Percentiles rank a stretch among this genome's conserved stretches.
Evolutionary conservation across 805 yeast genomes (phyloP).

Genomic region (Kazachstania viticola): DNA sequence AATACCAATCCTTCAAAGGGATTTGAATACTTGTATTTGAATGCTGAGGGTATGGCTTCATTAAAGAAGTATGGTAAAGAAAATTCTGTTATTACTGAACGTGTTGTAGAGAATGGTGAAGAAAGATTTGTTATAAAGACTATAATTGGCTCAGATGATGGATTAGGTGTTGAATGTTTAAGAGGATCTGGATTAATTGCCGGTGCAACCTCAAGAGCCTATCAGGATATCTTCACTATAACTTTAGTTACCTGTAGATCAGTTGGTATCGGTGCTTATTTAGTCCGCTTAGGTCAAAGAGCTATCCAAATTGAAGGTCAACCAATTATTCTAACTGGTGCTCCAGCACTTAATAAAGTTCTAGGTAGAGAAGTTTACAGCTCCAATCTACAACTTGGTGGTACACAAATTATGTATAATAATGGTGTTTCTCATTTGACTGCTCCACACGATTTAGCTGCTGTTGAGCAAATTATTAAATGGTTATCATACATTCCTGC

Average conservation of each 20-base stretch:
- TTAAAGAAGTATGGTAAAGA: conserved; percentile 50
- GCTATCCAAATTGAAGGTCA: conserved; percentile 98
- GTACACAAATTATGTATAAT: conserved; percentile 96
- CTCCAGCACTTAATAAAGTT: conserved; percentile 94
- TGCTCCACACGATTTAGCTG: conserved; percentile 93
- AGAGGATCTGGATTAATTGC: conserved; percentile 98
- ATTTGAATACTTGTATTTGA: conserved; percentile 76
- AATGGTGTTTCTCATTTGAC: conserved; percentile 98
- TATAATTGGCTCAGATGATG: conserved; percentile 88
- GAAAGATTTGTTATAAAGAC: conserved; percentile 72
- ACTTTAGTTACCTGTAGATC: conserved; percentile 99
- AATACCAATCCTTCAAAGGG: conserved; percentile 69
- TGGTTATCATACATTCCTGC: conserved; percentile 96
- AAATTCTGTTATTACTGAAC: conserved; percentile 60
- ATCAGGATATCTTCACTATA: conserved; percentile 92
- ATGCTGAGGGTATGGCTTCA: conserved; percentile 48
- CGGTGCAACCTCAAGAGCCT: conserved; percentile 96
- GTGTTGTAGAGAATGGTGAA: conserved; percentile 74
- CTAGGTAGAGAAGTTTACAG: conserved; percentile 95
- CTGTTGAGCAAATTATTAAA: conserved; percentile 85
- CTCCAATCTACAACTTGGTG: conserved; percentile 95
- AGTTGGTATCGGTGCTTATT: conserved; percentile 98
- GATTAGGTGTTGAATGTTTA: conserved; percentile 96
- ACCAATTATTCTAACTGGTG: conserved; percentile 97
- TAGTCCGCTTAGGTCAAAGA: conserved; percentile 97